phyloP scores from a whole-genome alignment of 2,329 filamentous ascomycete species.

The Fusarium oxysporum region DNA sequence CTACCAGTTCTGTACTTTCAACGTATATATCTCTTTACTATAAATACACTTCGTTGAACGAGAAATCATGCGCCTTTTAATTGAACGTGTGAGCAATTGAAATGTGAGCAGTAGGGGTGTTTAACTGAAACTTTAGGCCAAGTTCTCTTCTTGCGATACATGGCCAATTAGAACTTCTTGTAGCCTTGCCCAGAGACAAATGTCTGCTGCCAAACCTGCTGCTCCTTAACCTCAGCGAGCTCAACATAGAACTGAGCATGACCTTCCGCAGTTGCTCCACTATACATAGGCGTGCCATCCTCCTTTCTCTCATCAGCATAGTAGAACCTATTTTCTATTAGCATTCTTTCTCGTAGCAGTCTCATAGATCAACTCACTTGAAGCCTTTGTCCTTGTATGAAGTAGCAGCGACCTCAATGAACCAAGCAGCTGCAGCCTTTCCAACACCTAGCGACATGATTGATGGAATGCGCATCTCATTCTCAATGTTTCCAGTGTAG shows the following conservation, averaged over 20 bases:
- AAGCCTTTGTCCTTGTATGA: constrained; percentile 2
- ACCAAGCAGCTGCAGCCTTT: constrained; percentile 2
- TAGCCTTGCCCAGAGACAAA: constrained; percentile 22
- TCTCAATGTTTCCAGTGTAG: constrained; percentile 4
- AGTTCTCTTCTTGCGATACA: background rate
- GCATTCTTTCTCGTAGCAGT: fast-evolving
- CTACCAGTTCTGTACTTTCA: background rate
- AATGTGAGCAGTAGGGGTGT: no score
- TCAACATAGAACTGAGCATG: constrained; percentile 17
- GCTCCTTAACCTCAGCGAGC: background rate
- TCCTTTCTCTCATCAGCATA: constrained; percentile 19
- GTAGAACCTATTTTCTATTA: background rate
- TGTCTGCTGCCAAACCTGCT: constrained; percentile 14
- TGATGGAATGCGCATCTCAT: background rate
- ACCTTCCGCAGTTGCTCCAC: background rate
- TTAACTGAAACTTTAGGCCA: no score
- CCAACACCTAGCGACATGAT: constrained; percentile 1
- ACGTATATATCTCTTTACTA: constrained; percentile 8
- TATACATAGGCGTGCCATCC: constrained; percentile 17
- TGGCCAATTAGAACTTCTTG: background rate
- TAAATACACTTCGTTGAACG: constrained; percentile 16
- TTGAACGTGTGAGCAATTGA: no score
- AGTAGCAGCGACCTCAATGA: background rate
- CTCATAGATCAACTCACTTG: background rate
- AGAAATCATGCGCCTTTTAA: background rate